Conservation (phyloP, 2,329 filamentous ascomycete genomes). For the Phialophora tarda region DNA sequence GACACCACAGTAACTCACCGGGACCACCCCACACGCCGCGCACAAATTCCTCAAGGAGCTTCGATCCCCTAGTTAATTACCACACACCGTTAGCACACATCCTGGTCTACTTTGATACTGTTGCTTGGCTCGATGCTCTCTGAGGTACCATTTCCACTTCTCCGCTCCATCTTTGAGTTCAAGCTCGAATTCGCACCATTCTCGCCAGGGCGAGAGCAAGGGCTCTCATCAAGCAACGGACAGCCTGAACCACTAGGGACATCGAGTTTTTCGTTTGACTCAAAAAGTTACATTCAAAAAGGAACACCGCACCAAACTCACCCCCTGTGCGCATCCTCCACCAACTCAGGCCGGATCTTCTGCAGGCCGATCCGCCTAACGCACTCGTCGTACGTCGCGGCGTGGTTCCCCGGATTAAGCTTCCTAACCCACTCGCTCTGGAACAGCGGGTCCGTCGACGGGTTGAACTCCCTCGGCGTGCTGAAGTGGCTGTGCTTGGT, state of each 20-base stretch:
- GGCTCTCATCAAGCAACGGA: too few species aligned
- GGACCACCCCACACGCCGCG: slow-evolving; percentile 64
- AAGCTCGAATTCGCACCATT: too few species aligned
- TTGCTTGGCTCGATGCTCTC: not conserved
- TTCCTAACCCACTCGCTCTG: slow-evolving; percentile 61
- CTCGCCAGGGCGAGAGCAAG: too few species aligned
- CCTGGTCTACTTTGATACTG: not conserved
- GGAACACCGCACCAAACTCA: slow-evolving; percentile 37
- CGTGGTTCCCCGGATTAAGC: slow-evolving; percentile 68
- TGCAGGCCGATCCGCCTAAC: slow-evolving; percentile 66
- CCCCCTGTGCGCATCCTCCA: slow-evolving; percentile 57
- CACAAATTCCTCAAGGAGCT: slow-evolving; percentile 69
- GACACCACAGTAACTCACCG: not conserved
- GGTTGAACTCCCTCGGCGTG: slow-evolving; percentile 61
- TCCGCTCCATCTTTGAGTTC: not conserved
- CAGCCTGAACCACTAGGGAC: not conserved
- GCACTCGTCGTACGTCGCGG: slow-evolving; percentile 68
- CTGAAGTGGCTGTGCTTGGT: slow-evolving; percentile 60
- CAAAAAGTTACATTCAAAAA: not conserved
- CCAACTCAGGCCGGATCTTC: slow-evolving; percentile 68
- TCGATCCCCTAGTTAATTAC: slow-evolving; percentile 43
- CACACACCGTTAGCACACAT: not conserved
- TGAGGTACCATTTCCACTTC: not conserved
- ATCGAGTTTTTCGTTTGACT: too few species aligned
- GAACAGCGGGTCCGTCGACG: slow-evolving; percentile 67